Conservation (phyloP, 176 grass and related monocot genomes). For the Musa troglodytarum region DNA sequence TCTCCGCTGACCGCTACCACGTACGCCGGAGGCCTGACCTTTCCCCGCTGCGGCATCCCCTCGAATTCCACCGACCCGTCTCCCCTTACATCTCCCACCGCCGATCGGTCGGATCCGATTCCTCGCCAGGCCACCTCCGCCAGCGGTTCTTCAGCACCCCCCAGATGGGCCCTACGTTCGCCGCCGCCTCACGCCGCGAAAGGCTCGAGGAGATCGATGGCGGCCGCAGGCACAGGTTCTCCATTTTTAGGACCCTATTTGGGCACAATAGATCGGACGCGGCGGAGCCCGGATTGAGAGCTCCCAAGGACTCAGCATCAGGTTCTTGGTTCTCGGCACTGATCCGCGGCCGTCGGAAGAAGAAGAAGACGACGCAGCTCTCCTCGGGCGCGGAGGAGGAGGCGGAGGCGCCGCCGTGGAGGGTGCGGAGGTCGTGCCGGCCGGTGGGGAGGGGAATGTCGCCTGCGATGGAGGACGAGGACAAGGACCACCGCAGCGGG, state of each 20-base stretch:
- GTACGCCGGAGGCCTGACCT: not conserved
- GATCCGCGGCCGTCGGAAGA: conserved; percentile 42
- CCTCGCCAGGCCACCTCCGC: conserved; percentile 10
- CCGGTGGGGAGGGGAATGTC: conserved; percentile 59
- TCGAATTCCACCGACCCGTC: not conserved
- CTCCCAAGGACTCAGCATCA: conserved; percentile 13
- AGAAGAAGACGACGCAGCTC: conserved; percentile 11
- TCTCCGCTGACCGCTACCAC: not conserved
- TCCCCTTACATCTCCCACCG: conserved; percentile 7
- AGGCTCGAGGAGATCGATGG: conserved; percentile 18
- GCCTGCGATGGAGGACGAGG: conserved; percentile 30
- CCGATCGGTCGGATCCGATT: conserved; percentile 10
- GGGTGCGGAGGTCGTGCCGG: conserved; percentile 31
- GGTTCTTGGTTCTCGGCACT: conserved; percentile 63
- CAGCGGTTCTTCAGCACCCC: conserved; percentile 27
- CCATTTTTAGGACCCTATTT: conserved; percentile 56
- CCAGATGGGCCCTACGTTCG: conserved; percentile 53
- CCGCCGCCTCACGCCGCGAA: conserved; percentile 39
- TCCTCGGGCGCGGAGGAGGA: not conserved
- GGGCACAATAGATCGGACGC: conserved; percentile 32
- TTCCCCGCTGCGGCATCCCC: not conserved
- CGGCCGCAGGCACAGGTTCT: conserved; percentile 44
- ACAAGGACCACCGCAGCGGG: conserved; percentile 26
- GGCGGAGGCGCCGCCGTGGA: conserved; percentile 7
- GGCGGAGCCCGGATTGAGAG: not conserved